Base-by-base conservation (phyloP, 345 rosid genomes). In the Citrus inodora region DNA sequence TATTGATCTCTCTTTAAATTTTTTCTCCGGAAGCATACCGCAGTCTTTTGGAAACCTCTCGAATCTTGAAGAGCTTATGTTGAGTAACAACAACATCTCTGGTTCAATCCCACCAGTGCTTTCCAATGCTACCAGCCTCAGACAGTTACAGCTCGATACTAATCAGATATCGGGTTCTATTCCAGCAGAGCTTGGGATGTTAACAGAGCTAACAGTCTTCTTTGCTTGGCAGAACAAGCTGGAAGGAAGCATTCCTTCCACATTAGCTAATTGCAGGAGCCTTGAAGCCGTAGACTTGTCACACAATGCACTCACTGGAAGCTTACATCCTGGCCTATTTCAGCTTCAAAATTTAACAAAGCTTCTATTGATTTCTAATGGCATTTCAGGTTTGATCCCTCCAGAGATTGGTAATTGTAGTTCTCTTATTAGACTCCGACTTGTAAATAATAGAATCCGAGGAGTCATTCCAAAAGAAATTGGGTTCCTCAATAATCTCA, bases 201-300 rank as follows among this genome's bases (percentile, higher is more conserved):
- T 93, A 75, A 91, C 86, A 25, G 80, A 90, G 85, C 91, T 95
- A 9, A 83, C 78, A 42, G 91, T 88, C 79, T 88, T 93, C 83
- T 91, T 91, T 67, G 92, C 91, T 3, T 95, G 96, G 94, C 89
- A 88, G 88, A 95, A 95, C 86, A 88, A 87, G 60, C 86, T 95
- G 42, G 88, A 84, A 75, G 98, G 93, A 73, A 87, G 74, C 92
- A 89, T 95, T 80, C 98, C 98, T 13, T 73, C 82, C 0, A 83
- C 88, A 11, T 70, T 95, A 67, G 85, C 90, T 0, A 81, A 84
- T 69, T 95, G 98, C 85, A 85, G 77, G 80, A 88, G 88, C 82
- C 89, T 95, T 28, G 82, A 83, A 75, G 92, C 89, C 75, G 86
- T 95, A 62, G 92, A 92, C 78, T 85, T 95, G 80, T 92, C 94